Conservation (phyloP, 2,329 filamentous ascomycete species). For the Fusarium falciforme region DNA sequence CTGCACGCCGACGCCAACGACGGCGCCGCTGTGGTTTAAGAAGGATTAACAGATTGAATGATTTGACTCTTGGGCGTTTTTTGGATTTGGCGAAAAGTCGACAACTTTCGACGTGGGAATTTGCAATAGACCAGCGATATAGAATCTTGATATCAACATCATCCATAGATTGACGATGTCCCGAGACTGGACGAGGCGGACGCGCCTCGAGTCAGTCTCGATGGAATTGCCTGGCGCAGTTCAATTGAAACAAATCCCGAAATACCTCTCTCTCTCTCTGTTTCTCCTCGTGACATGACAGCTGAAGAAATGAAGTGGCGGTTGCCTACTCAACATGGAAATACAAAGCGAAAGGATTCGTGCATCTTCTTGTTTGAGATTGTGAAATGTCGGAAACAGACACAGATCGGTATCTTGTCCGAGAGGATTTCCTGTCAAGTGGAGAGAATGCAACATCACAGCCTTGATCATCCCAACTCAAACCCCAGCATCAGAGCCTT, state of each 20-base stretch:
- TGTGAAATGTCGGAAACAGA: not conserved
- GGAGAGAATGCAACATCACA: not conserved
- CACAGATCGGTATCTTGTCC: not conserved
- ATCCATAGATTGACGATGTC: constrained; percentile 32
- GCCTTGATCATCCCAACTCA: not conserved
- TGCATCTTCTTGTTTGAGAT: not conserved
- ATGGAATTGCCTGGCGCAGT: constrained; percentile 35
- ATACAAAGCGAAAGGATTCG: not conserved
- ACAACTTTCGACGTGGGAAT: constrained; percentile 31
- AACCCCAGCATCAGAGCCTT: not conserved
- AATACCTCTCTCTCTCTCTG: not conserved
- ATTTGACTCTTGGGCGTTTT: constrained; percentile 23
- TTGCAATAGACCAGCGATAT: constrained; percentile 38
- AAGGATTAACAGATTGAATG: constrained; percentile 14
- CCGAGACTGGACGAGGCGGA: not conserved
- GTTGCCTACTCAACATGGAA: not conserved
- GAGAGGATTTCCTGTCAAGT: not conserved
- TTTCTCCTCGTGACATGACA: not conserved
- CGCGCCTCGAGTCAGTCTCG: not conserved
- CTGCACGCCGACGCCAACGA: constrained; percentile 56
- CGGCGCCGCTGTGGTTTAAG: constrained; percentile 35
- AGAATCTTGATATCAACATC: constrained; percentile 38
- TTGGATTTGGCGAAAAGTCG: constrained; percentile 23
- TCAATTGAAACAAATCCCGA: constrained; percentile 38
- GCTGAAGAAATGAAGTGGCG: not conserved